Conservation (phyloP, 768 basidiomycete genomes). For the Russula olivacea region DNA sequence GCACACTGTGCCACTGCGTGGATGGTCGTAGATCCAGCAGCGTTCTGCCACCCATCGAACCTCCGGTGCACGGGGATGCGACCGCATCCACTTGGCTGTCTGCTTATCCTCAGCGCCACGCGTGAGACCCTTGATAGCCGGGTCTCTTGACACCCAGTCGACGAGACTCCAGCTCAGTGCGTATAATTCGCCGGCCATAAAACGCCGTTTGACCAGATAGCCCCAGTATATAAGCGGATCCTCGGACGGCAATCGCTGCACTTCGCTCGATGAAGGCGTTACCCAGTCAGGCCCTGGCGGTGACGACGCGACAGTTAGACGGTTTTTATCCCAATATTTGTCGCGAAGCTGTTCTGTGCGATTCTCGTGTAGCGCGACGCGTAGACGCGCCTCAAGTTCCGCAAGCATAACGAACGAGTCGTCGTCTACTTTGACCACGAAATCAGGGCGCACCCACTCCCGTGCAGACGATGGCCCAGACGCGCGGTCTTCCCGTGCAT, state of each 20-base stretch:
- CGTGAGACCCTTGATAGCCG: conserved; percentile 56
- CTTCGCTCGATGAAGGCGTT: not conserved
- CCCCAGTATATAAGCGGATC: conserved; percentile 86
- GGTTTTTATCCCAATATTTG: not conserved
- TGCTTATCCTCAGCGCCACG: conserved; percentile 91
- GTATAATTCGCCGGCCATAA: conserved; percentile 96
- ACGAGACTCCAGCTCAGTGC: conserved; percentile 85
- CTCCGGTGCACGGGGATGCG: conserved; percentile 71
- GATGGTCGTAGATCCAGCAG: conserved; percentile 99
- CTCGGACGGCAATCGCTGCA: conserved; percentile 23
- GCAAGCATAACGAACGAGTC: conserved; percentile 94
- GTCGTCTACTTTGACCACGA: conserved; percentile 90
- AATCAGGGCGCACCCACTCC: conserved; percentile 85
- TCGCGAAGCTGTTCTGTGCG: not conserved
- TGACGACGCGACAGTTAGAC: not conserved
- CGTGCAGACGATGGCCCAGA: conserved; percentile 39
- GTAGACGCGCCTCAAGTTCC: conserved; percentile 85
- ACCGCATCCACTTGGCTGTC: conserved; percentile 84
- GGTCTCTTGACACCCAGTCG: conserved; percentile 77
- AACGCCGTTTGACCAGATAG: conserved; percentile 83
- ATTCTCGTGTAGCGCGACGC: conserved; percentile 58
- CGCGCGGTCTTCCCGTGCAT: conserved; percentile 47
- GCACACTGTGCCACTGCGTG: conserved; percentile 87
- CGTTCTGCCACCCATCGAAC: conserved; percentile 89
- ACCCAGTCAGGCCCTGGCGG: not conserved